Conservation (phyloP, 192 early-diverging fungal genomes). For the Coemansia guatemalensis region DNA sequence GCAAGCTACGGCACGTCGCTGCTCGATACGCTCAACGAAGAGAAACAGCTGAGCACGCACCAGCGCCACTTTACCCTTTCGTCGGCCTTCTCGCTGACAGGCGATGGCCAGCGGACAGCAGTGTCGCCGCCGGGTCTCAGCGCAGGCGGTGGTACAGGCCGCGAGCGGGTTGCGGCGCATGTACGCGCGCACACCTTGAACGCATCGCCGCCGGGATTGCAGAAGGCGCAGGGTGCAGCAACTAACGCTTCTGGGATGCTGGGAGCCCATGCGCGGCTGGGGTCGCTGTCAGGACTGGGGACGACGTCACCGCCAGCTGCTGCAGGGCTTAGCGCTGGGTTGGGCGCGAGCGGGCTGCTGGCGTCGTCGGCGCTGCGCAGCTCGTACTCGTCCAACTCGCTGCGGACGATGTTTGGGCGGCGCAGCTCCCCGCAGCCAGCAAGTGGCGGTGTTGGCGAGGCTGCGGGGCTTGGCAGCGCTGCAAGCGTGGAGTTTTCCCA, state of each 20-base stretch:
- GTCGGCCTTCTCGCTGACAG: slow-evolving; percentile 21
- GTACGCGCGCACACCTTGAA: slow-evolving; percentile 31
- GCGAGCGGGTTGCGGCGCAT: slow-evolving; percentile 12
- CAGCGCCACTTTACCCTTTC: slow-evolving; percentile 27
- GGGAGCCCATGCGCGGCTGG: slow-evolving; percentile 40
- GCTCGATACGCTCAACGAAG: slow-evolving; percentile 52
- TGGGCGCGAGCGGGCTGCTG: slow-evolving; percentile 13
- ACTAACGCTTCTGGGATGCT: slow-evolving; percentile 43
- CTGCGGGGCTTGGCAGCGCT: neutral
- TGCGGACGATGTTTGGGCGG: slow-evolving; percentile 43
- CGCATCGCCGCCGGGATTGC: slow-evolving; percentile 20
- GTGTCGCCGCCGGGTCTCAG: slow-evolving; percentile 17
- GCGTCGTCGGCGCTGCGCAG: slow-evolving; percentile 47
- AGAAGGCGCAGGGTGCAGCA: neutral
- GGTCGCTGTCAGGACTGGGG: slow-evolving; percentile 29
- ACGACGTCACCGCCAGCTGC: neutral
- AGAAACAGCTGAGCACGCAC: slow-evolving; percentile 6
- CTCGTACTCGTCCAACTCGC: slow-evolving; percentile 53
- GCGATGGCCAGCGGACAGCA: neutral
- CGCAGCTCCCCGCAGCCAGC: slow-evolving; percentile 36
- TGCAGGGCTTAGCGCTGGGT: neutral
- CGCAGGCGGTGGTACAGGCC: neutral
- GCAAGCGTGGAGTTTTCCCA: slow-evolving; percentile 14
- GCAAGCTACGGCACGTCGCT: slow-evolving; percentile 54
- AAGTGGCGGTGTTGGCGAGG: too few species aligned